Percentiles rank a stretch among this genome's conserved stretches.
Conservation (phyloP, 2,329 filamentous ascomycete species). For the Plectosphaerella cucumerina region DNA sequence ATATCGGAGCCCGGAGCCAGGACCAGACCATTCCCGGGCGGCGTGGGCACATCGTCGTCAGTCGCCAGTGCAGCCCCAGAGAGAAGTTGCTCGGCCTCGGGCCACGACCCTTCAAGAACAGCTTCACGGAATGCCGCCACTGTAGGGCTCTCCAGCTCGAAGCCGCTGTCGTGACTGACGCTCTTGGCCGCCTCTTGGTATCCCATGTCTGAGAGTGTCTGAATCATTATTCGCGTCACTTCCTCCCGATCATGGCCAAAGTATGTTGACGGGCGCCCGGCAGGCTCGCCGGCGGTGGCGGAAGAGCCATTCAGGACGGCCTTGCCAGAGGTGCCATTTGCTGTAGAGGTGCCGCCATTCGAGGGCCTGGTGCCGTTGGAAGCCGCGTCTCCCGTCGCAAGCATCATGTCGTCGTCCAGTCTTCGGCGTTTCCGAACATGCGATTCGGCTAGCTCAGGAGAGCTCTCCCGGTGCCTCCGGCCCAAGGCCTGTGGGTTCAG, state of each 20-base stretch:
- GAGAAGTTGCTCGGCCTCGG: constrained; percentile 77
- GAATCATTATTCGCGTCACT: constrained; percentile 87
- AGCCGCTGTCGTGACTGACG: constrained; percentile 79
- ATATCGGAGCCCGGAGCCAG: constrained; percentile 72
- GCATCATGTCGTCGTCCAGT: constrained; percentile 34
- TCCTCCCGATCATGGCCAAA: constrained; percentile 89
- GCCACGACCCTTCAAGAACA: constrained; percentile 77
- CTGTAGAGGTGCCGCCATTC: neutral
- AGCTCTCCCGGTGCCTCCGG: constrained; percentile 46
- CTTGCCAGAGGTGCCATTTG: constrained; percentile 4
- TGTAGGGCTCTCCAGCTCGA: constrained; percentile 76
- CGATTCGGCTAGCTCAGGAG: constrained; percentile 50
- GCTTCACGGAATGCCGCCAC: constrained; percentile 83
- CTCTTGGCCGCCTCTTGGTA: constrained; percentile 73
- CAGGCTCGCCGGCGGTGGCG: constrained; percentile 19
- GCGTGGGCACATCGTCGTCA: constrained; percentile 22
- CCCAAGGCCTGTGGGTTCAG: constrained; percentile 40
- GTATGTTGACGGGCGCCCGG: constrained; percentile 42
- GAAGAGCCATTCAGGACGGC: constrained; percentile 15
- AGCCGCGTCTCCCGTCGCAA: constrained; percentile 18
- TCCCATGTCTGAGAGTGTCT: constrained; percentile 83
- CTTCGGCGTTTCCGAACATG: constrained; percentile 61
- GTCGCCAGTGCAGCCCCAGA: constrained; percentile 44
- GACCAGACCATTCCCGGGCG: constrained; percentile 57
- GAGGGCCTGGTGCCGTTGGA: constrained; percentile 48